These are phyloP conservation scores for Boletus bicolor DNA, from an alignment of 768 basidiomycete species.

Conservation along the genomic window DNA sequence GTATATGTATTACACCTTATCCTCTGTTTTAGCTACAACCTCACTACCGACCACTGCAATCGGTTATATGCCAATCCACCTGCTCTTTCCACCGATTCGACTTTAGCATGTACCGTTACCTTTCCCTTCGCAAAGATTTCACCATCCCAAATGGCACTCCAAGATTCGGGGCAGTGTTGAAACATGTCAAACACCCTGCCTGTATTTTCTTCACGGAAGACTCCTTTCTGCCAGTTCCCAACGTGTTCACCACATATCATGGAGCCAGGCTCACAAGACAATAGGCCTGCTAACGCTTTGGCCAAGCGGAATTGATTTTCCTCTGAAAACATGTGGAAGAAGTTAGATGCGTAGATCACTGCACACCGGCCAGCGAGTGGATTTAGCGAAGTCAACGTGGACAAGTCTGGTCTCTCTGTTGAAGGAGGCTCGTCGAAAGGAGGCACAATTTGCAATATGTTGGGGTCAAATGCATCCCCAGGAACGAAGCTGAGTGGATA, in stretches of 20 bases:
- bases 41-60: conserved; percentile 28
- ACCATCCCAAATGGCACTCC: conserved; percentile 39
- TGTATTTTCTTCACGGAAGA: not conserved
- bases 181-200: conserved; percentile 15
- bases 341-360: conserved; percentile 46
- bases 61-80: not conserved
- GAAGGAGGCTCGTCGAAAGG: conserved; percentile 28
- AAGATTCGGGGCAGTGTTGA: conserved; percentile 34
- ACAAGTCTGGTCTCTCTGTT: conserved; percentile 27
- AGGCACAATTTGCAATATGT: conserved; percentile 36
- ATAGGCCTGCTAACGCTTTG: conserved; percentile 25
- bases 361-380: conserved; percentile 48
- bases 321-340: conserved; percentile 42
- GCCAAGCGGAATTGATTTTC: conserved; percentile 30
- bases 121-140: conserved; percentile 28
- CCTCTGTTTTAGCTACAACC: conserved; percentile 5
- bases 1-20: not conserved
- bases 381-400: conserved; percentile 41
- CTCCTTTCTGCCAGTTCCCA: conserved; percentile 8
- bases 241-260: conserved; percentile 31
- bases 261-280: conserved; percentile 31
- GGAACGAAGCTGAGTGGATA: conserved; percentile 52
- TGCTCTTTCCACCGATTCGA: not conserved
- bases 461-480: conserved; percentile 53
- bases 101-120: conserved; percentile 4